A percentile compares a stretch with the other conserved stretches of the same genome.
phyloP scores from a whole-genome alignment of 2,329 filamentous ascomycete genomes.

The Fusarium burgessii region DNA sequence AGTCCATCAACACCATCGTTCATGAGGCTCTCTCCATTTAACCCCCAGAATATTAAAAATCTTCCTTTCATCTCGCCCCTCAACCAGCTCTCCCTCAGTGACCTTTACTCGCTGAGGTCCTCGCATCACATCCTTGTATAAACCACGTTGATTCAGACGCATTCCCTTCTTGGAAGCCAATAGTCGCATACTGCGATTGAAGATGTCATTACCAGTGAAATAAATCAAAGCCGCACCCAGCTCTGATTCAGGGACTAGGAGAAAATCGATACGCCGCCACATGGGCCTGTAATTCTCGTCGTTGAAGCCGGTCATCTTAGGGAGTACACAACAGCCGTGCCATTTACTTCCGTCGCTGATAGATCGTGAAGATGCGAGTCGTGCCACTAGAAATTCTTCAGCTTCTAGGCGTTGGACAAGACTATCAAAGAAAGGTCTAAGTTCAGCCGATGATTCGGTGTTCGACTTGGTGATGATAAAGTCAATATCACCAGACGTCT shows the following conservation, averaged over 20 bases:
- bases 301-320: slow-evolving; percentile 54
- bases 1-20: slow-evolving; percentile 75
- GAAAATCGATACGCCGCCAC: slow-evolving; percentile 87
- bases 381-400: slow-evolving; percentile 75
- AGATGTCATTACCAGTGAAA: slow-evolving; percentile 95
- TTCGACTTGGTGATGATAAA: slow-evolving; percentile 80
- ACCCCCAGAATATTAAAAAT: slow-evolving; percentile 88
- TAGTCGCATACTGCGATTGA: slow-evolving; percentile 87
- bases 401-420: slow-evolving; percentile 73
- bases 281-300: slow-evolving; percentile 54
- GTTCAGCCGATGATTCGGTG: slow-evolving; percentile 64
- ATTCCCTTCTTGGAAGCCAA: slow-evolving; percentile 84
- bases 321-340: slow-evolving; percentile 86
- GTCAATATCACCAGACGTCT: slow-evolving; percentile 84
- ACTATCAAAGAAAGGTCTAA: slow-evolving; percentile 71
- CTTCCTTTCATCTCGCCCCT: slow-evolving; percentile 78
- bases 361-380: slow-evolving; percentile 68
- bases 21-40: slow-evolving; percentile 82
- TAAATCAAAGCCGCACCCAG: slow-evolving; percentile 91
- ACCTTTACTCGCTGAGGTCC: slow-evolving; percentile 68
- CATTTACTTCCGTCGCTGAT: slow-evolving; percentile 78
- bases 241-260: slow-evolving; percentile 83
- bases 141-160: slow-evolving; percentile 84
- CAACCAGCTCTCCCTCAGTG: slow-evolving; percentile 76
- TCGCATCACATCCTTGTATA: slow-evolving; percentile 78